Evolutionary conservation across 2,329 filamentous ascomycete genomes (phyloP), one percentile per base, ranked within the genome.

Genomic region (Ceratocystis diversiconidia): DNA sequence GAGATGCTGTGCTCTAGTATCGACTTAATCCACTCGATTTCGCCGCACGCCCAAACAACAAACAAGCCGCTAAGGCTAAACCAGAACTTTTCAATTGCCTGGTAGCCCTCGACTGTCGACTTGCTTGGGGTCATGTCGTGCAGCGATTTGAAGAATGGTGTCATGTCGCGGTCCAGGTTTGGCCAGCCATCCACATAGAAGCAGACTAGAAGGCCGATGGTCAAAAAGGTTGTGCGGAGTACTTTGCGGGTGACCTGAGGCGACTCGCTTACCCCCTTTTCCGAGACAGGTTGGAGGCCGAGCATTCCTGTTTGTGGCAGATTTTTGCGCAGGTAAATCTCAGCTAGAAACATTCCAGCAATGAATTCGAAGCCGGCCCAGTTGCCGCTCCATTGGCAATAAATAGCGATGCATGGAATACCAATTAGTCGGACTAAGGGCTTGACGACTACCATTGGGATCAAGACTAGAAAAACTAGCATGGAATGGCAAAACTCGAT

Each of bases 401-500:
- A 81, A 65, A 70, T 74, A 67, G 76, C 74, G 61, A 82, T 68
- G 1, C 73, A 65, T 17, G 69, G 71, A 12, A 84, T 70, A n/a
- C 75, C 74, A 25, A 76, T 68, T 36, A 80, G 73, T 22, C 83
- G 75, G 57, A 77, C 69, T 10, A 74, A 68, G 1, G 73, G 76
- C 46, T 76, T 75, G 41, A 83, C 71, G 30, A 79, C 75, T 5
- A 79, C 79, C 8, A 79, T 77, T 22, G 76, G 82, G 3, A 83
- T 67, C 25, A 83, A 72, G 12, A 77, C 75, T 6, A 84, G 72
- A 71, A 85, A 85, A 8, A 85, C 76, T 66, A 81, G 76, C 71
- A 85, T 78, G 1, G 81, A 83, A 71, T 79, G 81, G 67, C 80
- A 76, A 70, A 82, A 84, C 71, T 85, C 83, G 60, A 84, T 78